Evolutionary conservation across 768 basidiomycete species (phyloP).

Genomic region (Boletus reticuloceps): DNA sequence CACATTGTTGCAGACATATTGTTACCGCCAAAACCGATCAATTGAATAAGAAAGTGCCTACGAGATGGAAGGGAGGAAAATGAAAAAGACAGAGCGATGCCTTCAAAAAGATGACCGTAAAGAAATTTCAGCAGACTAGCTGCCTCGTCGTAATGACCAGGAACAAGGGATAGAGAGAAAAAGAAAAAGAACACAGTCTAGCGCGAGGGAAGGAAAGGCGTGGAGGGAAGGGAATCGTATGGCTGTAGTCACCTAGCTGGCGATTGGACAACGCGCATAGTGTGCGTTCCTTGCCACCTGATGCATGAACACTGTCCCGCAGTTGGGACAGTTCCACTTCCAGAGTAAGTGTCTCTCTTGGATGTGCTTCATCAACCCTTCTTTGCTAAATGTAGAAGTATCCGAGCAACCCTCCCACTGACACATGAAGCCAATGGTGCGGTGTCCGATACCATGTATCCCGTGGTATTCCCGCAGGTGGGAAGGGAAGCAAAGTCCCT

Average conservation of each 20-base stretch:
- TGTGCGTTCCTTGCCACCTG: slow-evolving; percentile 20
- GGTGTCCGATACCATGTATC: slow-evolving; percentile 8
- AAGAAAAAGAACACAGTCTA: background rate
- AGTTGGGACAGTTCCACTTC: slow-evolving; percentile 25
- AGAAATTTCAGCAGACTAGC: slow-evolving; percentile 11
- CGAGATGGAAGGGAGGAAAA: background rate
- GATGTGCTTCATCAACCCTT: slow-evolving; percentile 22
- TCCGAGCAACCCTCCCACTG: slow-evolving; percentile 26
- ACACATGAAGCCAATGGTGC: slow-evolving; percentile 12
- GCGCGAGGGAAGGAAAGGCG: background rate
- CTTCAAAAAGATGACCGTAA: background rate
- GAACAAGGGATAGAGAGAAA: background rate
- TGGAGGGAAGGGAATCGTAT: background rate
- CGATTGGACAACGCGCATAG: slow-evolving; percentile 8
- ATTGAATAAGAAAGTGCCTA: background rate
- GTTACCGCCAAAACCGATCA: background rate
- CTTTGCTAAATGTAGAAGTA: slow-evolving; percentile 13
- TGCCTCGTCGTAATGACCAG: background rate
- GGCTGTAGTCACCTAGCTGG: slow-evolving; percentile 1
- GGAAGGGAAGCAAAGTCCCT: slow-evolving; percentile 13
- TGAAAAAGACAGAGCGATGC: background rate
- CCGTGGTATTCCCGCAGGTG: slow-evolving; percentile 24
- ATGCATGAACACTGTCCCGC: slow-evolving; percentile 17
- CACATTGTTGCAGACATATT: background rate
- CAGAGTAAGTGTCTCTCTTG: slow-evolving; percentile 26